Conservation (phyloP, 2,329 filamentous ascomycete genomes). For the Sporothrix globosa region DNA sequence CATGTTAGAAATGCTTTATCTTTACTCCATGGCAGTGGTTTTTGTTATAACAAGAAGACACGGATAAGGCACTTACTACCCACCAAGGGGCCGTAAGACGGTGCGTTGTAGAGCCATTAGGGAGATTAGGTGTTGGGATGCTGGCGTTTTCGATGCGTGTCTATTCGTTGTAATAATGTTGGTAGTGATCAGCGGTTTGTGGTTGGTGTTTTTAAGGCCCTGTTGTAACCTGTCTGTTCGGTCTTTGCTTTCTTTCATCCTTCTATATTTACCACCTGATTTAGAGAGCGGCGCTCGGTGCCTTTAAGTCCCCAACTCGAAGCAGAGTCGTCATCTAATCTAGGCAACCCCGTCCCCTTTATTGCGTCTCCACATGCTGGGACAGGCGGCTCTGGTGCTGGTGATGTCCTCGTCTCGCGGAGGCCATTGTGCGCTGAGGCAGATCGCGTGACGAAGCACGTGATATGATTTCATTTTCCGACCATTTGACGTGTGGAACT, state of each 20-base stretch:
- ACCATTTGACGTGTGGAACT: too few relatives aligned
- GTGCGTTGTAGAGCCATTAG: constrained; percentile 11
- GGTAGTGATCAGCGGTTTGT: not conserved
- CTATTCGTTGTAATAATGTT: not conserved
- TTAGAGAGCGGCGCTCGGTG: not conserved
- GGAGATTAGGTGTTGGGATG: not conserved
- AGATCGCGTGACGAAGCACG: not conserved
- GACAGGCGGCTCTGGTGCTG: not conserved
- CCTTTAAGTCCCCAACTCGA: not conserved
- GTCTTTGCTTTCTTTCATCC: not conserved
- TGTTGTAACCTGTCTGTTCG: not conserved
- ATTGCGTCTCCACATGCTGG: not conserved
- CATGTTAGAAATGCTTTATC: not conserved
- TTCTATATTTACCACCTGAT: not conserved
- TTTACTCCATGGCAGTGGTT: too few relatives aligned
- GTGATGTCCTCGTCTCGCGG: constrained; percentile 4
- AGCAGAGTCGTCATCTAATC: not conserved
- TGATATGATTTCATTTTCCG: not conserved
- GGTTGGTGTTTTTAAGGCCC: not conserved
- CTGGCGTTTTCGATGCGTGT: not conserved
- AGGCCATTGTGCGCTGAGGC: too few relatives aligned
- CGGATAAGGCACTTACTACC: constrained; percentile 28
- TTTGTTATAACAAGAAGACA: not conserved
- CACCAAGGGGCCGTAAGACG: constrained; percentile 31
- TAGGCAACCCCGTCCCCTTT: not conserved